Conservation (phyloP, 495 filamentous ascomycete species). For the Penicillium lividum region DNA sequence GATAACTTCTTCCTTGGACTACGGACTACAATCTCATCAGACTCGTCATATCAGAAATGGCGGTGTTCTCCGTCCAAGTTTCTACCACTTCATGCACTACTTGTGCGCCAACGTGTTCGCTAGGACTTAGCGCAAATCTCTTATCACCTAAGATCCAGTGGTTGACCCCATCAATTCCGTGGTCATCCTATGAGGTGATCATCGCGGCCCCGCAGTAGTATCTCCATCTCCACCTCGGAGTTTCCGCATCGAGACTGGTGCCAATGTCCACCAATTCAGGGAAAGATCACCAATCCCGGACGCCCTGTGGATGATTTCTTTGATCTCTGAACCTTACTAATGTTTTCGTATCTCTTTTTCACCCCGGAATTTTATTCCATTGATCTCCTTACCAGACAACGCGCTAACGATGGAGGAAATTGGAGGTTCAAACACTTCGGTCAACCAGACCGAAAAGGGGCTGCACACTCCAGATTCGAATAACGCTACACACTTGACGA, state of each 20-base stretch:
- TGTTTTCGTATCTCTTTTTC: background rate
- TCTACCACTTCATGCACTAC: background rate
- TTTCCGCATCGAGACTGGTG: background rate
- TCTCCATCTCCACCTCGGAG: background rate
- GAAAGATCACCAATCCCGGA: background rate
- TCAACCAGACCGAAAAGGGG: conserved; percentile 4
- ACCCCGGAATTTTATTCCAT: background rate
- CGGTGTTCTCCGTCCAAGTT: background rate
- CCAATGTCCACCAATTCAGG: background rate
- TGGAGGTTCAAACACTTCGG: background rate
- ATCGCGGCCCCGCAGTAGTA: background rate
- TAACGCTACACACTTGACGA: background rate
- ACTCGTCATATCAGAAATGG: background rate
- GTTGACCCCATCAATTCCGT: background rate
- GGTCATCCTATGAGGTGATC: background rate
- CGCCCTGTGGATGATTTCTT: conserved; percentile 1
- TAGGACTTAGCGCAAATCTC: background rate
- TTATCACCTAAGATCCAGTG: background rate
- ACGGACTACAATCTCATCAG: background rate
- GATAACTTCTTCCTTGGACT: background rate
- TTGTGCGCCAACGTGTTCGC: background rate
- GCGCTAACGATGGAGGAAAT: background rate
- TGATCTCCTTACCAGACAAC: background rate
- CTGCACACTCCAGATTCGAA: background rate
- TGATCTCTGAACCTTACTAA: background rate